A percentile compares a stretch with the other conserved stretches of the same genome.
These are phyloP conservation scores for Euphorbia celastroides DNA, from an alignment of 441 rosid genomes.

Conservation along the genomic window DNA sequence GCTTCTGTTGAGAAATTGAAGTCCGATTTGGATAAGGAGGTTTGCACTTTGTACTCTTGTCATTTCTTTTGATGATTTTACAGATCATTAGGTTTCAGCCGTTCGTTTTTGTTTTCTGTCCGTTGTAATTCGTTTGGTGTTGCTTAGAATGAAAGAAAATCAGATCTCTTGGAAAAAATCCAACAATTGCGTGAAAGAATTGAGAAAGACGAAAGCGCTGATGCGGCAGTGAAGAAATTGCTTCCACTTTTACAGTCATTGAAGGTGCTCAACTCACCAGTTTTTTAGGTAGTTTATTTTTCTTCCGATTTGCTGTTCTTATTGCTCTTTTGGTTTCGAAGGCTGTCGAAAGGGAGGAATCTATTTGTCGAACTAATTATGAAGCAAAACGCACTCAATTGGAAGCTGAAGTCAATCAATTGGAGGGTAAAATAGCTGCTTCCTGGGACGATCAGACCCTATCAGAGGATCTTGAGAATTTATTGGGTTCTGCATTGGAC, in stretches of 20 bases:
- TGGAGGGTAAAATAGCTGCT: constrained; percentile 44
- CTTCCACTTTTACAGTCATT: constrained; percentile 36
- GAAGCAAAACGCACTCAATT: constrained; percentile 36
- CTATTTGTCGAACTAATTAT: constrained; percentile 32
- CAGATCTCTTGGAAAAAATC: constrained; percentile 28
- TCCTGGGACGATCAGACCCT: constrained; percentile 30
- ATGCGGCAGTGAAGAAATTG: constrained; percentile 37
- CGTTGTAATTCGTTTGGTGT: too few species aligned
- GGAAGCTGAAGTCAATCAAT: constrained; percentile 37
- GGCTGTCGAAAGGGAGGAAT: constrained; percentile 49
- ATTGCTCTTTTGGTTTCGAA: constrained; percentile 9
- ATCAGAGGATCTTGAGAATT: constrained; percentile 32
- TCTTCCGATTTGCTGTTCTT: background rate
- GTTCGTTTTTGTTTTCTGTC: too few species aligned
- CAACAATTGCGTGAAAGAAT: constrained; percentile 40
- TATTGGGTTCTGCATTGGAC: constrained; percentile 36
- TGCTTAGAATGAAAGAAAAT: constrained; percentile 37
- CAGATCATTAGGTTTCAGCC: background rate
- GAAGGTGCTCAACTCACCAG: constrained; percentile 31
- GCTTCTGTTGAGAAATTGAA: constrained; percentile 8
- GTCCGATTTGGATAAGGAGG: constrained; percentile 11
- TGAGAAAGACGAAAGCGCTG: constrained; percentile 25
- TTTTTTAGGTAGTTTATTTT: background rate
- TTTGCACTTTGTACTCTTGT: background rate
- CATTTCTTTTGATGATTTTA: background rate